These are phyloP conservation scores for Hypericum perforatum DNA, from an alignment of 345 rosid genomes.

Conservation along the genomic window DNA sequence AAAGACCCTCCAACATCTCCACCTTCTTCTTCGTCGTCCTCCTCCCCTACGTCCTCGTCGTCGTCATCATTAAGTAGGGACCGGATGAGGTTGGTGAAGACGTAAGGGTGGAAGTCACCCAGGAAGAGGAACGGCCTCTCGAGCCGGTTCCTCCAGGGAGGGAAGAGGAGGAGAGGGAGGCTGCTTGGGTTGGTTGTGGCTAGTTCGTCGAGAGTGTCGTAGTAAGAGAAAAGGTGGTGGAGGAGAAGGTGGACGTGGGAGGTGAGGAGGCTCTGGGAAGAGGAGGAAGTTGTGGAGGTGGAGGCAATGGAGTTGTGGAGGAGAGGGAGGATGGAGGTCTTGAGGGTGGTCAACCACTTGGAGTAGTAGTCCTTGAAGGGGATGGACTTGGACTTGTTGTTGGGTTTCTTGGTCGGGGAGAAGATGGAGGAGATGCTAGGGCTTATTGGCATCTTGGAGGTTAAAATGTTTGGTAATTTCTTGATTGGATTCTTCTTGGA, in stretches of 20 bases:
- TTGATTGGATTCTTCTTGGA: not conserved
- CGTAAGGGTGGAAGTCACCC: slow-evolving; percentile 82
- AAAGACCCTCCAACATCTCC: no score
- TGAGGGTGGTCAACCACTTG: slow-evolving; percentile 56
- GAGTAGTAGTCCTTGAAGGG: slow-evolving; percentile 50
- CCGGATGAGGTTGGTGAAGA: slow-evolving; percentile 66
- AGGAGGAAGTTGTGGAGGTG: slow-evolving; percentile 6
- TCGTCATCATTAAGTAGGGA: slow-evolving; percentile 43
- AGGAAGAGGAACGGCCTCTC: slow-evolving; percentile 74
- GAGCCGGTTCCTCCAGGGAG: slow-evolving; percentile 62
- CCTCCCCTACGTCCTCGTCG: slow-evolving; percentile 15
- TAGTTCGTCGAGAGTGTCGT: slow-evolving; percentile 64
- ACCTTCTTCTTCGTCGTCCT: not conserved
- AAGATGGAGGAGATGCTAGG: slow-evolving; percentile 33
- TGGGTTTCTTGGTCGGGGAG: slow-evolving; percentile 35
- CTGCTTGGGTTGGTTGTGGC: slow-evolving; percentile 29
- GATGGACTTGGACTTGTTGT: slow-evolving; percentile 17
- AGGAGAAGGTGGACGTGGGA: slow-evolving; percentile 48
- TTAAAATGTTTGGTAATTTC: not conserved
- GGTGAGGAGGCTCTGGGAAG: slow-evolving; percentile 38
- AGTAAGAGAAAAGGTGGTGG: slow-evolving; percentile 64
- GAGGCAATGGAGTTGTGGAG: slow-evolving; percentile 50
- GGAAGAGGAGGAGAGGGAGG: slow-evolving; percentile 57
- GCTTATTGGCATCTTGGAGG: not conserved
- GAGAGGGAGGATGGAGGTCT: slow-evolving; percentile 52